Base-by-base conservation (phyloP, 495 filamentous ascomycete genomes). In the Podospora appendiculata region DNA sequence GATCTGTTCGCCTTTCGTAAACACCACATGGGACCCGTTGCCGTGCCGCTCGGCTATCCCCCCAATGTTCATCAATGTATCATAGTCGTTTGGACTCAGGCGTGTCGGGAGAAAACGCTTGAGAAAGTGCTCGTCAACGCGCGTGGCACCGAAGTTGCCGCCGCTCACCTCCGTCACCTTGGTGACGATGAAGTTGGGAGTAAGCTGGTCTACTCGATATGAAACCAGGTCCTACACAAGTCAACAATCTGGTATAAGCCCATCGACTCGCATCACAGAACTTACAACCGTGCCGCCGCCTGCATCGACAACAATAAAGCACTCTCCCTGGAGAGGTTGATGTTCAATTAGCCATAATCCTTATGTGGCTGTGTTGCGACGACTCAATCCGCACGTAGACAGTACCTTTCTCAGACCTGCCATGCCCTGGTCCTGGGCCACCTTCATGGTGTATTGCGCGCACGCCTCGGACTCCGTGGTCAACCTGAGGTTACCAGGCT, bases 401-500 rank as follows among this genome's bases (percentile, higher is more conserved):
- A 25, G 8, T 43, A 25, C 17, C 17, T 19, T 9, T 45, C 45
- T 14, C n/a, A 14, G 35, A 13, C 45, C 32, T 6, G 32, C 35
- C 45, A 34, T 34, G 8, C 25, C 45, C 35, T 49, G 47, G 10
- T 13, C 48, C 33, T 42, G 48, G 3, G 36, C 48, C 25, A 33
- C 32, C 14, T 17, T 32, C 44, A 46, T 46, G 18, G 56, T 58
- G 40, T 54, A 58, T n/a, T 51, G 46, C 1, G 54, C 58, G 16
- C 54, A 60, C 6, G 58, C 58, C 35, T 60, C 58, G 1, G 58
- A 51, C 48, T 60, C 58, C n/a, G 50, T 45, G 16, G 50, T 18
- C 17, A 52, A 16, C 32, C 40, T 42, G 43, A 46, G 6, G 8
- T 38, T 45, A 13, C 50, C 50, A 16, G 50, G 41, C 6, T 18